Percentiles rank a stretch among this genome's conserved stretches.
Evolutionary conservation across 2,329 filamentous ascomycete genomes (phyloP).

Genomic region (Calonectria pseudoturangicola): DNA sequence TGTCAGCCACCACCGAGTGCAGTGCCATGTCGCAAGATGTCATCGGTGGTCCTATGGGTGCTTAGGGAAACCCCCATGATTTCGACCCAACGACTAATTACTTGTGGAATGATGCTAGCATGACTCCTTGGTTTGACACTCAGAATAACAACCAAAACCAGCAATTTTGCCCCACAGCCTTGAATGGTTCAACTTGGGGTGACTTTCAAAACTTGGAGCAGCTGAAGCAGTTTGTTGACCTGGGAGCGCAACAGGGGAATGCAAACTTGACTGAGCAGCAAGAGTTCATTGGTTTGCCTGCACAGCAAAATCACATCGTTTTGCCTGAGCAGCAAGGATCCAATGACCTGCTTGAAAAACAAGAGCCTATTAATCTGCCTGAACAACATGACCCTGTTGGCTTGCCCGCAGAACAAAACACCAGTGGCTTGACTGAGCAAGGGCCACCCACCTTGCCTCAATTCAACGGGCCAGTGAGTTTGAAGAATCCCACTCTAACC

Average conservation of each 20-base stretch:
- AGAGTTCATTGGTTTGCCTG: background rate
- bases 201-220: background rate
- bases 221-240: background rate
- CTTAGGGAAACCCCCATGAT: constrained; percentile 10
- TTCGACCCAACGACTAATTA: background rate
- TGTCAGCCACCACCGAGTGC: background rate
- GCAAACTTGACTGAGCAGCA: background rate
- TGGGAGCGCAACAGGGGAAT: background rate
- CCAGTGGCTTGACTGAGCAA: background rate
- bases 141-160: background rate
- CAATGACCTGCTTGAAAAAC: background rate
- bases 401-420: background rate
- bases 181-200: background rate
- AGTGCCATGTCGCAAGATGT: background rate
- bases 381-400: background rate
- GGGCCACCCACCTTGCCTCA: background rate
- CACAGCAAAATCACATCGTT: background rate
- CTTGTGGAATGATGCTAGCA: background rate
- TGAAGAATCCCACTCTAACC: too few species aligned
- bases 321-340: background rate
- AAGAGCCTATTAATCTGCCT: background rate
- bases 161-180: background rate
- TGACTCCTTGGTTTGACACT: background rate
- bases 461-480: background rate
- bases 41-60: background rate